Evolutionary conservation across 805 yeast genomes (phyloP), one percentile per base, ranked within the genome.

Genomic region (Hanseniaspora meyeri): DNA sequence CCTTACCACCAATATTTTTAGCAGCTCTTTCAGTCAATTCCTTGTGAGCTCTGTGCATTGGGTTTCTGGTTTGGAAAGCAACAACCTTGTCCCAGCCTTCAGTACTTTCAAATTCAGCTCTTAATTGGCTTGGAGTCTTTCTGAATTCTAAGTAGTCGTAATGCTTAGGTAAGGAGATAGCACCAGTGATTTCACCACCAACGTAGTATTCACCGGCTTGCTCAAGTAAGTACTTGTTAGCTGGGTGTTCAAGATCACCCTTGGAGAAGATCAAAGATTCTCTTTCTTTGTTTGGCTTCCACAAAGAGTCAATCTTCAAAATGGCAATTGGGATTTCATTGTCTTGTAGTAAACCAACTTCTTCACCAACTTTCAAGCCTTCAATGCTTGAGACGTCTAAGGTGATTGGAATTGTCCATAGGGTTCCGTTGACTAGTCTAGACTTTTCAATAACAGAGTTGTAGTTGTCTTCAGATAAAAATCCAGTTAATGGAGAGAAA

Each of bases 21-120:
- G 97, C 97, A 39, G 97, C 97, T 65, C 97, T 80, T 49, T 90
- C 95, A 16, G 97, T 90, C 66, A 90, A 76, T 71, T 90, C 97
- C 70, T 97, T 80, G 72, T 90, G 97, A 37, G 97, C 97, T 70
- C 97, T 82, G 72, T 90, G 97, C 97, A 90, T 91, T 63, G 97
- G 97, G 75, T 90, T 90, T 75, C 97, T 81, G 45, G 97, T 90
- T 75, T 90, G 97, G 83, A 90, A 90, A 37, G 97, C 97, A 49
- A 90, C 97, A 56, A 90, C 86, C 65, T 81, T 77, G 65, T 80
- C 78, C 97, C 97, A 90, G 6, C 49, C 49, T 62, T 87, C 84
- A 68, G 85, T 82, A 64, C 79, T 78, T 59, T 73, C 70, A 66
- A 91, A 91, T 74, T 90, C 96, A 27, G 82, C 72, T 72, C 97